phyloP scores from a whole-genome alignment of 352 stramenopile species.

The Phytophthora ramorum region DNA sequence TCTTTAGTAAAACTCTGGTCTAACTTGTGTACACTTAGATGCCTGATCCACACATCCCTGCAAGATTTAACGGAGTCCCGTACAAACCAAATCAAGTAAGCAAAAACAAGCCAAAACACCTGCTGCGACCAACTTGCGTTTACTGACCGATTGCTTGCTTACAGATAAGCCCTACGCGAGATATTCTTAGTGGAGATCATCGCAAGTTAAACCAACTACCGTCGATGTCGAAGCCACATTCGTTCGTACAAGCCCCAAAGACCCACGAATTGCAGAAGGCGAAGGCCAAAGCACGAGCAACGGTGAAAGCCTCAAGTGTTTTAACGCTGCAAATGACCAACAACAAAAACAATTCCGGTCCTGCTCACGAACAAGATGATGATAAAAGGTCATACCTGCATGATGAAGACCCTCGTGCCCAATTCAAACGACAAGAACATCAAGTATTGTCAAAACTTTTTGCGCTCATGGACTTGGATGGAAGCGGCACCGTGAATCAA shows the following conservation, averaged over 20 bases:
- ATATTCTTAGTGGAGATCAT: constrained; percentile 60
- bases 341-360: constrained; percentile 17
- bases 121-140: neutral
- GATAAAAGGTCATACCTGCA: constrained; percentile 2
- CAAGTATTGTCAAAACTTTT: constrained; percentile 55
- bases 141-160: neutral
- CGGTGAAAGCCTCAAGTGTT: constrained; percentile 3
- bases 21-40: constrained; percentile 27
- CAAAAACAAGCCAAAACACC: too few species aligned
- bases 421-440: constrained; percentile 52
- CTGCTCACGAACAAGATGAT: constrained; percentile 23
- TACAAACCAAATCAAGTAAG: constrained; percentile 63
- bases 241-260: constrained; percentile 10
- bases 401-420: constrained; percentile 3
- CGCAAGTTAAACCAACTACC: constrained; percentile 59
- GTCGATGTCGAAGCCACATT: constrained; percentile 37
- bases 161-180: constrained; percentile 54
- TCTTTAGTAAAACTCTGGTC: neutral
- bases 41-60: constrained; percentile 62
- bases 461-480: constrained; percentile 67
- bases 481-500: constrained; percentile 69
- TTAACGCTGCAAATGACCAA: constrained; percentile 2
- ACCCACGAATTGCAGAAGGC: constrained; percentile 23
- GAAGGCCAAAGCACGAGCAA: constrained; percentile 24
- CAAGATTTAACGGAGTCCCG: constrained; percentile 69